A percentile compares a stretch with the other conserved stretches of the same genome.
Conservation (phyloP, 1,284 basidiomycete species). For the Naganishia albida region DNA sequence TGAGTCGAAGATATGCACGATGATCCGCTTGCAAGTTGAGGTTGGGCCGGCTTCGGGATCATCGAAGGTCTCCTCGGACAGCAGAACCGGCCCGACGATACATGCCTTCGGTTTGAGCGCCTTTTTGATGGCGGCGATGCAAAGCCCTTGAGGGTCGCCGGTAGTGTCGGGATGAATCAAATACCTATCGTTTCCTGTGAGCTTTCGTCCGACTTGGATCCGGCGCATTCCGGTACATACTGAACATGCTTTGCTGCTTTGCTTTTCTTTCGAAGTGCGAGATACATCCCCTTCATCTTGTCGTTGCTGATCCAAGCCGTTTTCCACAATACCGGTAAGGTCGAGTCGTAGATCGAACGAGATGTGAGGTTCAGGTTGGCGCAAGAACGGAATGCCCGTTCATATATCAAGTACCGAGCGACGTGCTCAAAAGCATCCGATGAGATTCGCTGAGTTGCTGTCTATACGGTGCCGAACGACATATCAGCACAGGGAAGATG, state of each 20-base stretch:
- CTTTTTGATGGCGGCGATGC: not conserved
- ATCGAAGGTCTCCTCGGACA: not conserved
- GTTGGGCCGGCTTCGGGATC: not conserved
- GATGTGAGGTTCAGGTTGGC: not conserved
- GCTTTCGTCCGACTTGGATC: not conserved
- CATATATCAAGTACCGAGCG: not conserved
- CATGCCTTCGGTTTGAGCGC: not conserved
- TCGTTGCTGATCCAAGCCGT: slow-evolving; percentile 4
- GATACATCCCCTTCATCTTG: not conserved
- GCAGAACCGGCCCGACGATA: not conserved
- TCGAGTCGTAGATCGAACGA: not conserved
- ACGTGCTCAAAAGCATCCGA: not conserved
- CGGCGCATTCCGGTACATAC: not conserved
- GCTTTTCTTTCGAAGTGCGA: not conserved
- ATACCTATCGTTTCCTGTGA: not conserved
- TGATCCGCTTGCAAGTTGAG: not conserved
- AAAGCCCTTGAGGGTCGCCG: not conserved
- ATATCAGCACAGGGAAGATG: not conserved
- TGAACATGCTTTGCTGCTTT: not conserved
- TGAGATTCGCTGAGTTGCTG: not conserved
- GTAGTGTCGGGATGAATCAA: not conserved
- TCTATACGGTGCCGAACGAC: not conserved
- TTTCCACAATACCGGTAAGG: slow-evolving; percentile 6
- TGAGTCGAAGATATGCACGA: not conserved
- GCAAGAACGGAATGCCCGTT: not conserved